A percentile compares a stretch with the other conserved stretches of the same genome.
Evolutionary conservation across 148 eudicot genomes (phyloP).

Genomic region (Arctostaphylos glauca): DNA sequence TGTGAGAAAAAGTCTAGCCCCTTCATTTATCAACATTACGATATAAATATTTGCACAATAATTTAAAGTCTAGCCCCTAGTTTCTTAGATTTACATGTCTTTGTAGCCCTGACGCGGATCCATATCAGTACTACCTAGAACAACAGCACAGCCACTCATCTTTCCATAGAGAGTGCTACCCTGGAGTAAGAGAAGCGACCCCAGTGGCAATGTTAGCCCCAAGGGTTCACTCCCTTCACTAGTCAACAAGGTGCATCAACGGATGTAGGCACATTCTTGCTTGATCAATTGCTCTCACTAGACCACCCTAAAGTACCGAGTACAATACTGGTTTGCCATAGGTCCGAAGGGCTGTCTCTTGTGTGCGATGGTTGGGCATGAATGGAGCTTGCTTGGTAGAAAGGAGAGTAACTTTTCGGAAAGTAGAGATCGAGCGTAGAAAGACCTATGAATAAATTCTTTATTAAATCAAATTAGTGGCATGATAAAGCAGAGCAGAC

Average conservation of each 20-base stretch:
- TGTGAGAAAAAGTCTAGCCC: background rate
- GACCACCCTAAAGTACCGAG: too few species aligned
- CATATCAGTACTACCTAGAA: background rate
- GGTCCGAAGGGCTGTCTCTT: too few species aligned
- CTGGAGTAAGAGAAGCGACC: background rate
- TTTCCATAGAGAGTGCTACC: background rate
- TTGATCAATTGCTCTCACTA: background rate
- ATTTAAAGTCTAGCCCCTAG: background rate
- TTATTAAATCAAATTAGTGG: too few species aligned
- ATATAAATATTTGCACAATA: background rate
- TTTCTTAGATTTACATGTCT: background rate
- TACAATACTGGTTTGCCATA: too few species aligned
- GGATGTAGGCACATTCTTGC: background rate
- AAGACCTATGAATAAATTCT: too few species aligned
- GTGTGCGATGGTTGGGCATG: too few species aligned
- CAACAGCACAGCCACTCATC: slow-evolving; percentile 4
- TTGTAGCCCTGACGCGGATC: background rate
- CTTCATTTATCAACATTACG: background rate
- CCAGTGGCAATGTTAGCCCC: background rate
- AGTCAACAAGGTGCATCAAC: background rate
- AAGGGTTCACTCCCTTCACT: slow-evolving; percentile 1
- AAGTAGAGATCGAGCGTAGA: too few species aligned
- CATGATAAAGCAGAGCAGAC: too few species aligned
- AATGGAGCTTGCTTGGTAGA: too few species aligned
- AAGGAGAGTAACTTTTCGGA: too few species aligned